phyloP scores from a whole-genome alignment of 2,329 filamentous ascomycete genomes.

The Talaromyces rugulosus region DNA sequence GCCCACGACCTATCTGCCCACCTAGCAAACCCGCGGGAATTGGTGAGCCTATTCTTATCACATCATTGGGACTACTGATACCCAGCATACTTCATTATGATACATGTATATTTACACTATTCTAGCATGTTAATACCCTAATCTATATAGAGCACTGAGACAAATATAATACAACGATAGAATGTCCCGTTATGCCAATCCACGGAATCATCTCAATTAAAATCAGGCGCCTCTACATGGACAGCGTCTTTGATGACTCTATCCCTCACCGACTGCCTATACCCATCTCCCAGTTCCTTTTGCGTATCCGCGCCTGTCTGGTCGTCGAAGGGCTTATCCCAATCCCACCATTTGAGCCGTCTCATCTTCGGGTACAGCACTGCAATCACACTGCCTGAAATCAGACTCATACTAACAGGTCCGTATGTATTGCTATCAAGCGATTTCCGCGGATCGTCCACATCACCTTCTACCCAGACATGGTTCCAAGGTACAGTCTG shows the following conservation, averaged over 20 bases:
- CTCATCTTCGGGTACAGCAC: constrained; percentile 61
- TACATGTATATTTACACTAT: constrained; percentile 17
- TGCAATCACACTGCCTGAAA: constrained; percentile 70
- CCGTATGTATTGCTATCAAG: constrained; percentile 89
- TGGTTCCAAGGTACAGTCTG: constrained; percentile 72
- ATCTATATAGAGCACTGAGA: not conserved
- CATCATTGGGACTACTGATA: not conserved
- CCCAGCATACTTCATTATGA: constrained; percentile 11
- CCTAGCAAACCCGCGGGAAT: not conserved
- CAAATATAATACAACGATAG: constrained; percentile 1
- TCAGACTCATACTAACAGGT: constrained; percentile 69
- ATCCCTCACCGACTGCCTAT: constrained; percentile 31
- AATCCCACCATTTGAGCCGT: constrained; percentile 33
- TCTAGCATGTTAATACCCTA: not conserved
- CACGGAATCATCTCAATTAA: constrained; percentile 13
- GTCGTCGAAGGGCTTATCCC: constrained; percentile 29
- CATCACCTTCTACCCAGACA: constrained; percentile 94
- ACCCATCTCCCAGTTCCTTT: constrained; percentile 20
- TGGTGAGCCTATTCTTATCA: not conserved
- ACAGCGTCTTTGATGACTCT: constrained; percentile 35
- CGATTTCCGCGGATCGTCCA: constrained; percentile 59
- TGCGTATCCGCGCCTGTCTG: constrained; percentile 20
- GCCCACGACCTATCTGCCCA: not conserved
- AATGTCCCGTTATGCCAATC: not conserved
- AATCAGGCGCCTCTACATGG: constrained; percentile 27